These are phyloP conservation scores for Coemansia sp. DNA, from an alignment of 192 early-diverging fungal genomes.

Conservation along the genomic window DNA sequence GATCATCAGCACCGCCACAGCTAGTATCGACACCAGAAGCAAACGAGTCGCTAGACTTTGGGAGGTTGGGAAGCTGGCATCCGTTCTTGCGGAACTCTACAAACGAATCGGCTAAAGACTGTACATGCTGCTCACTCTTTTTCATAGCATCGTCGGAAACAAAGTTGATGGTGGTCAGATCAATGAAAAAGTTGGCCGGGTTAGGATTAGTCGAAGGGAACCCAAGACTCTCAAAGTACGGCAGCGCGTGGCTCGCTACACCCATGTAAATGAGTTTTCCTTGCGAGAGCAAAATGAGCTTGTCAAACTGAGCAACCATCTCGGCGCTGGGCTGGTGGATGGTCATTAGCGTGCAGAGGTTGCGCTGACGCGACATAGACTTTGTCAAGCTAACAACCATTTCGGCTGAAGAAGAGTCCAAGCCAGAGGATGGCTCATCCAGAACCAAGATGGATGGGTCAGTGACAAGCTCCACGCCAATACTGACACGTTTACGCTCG, in stretches of 20 bases:
- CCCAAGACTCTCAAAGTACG: conserved; percentile 49
- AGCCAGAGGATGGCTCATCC: conserved; percentile 60
- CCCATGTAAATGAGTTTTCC: conserved; percentile 64
- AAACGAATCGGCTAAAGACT: conserved; percentile 23
- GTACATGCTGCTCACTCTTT: conserved; percentile 35
- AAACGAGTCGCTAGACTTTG: conserved; percentile 4
- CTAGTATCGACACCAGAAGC: conserved; percentile 5
- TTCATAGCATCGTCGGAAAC: conserved; percentile 25
- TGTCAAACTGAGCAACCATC: conserved; percentile 74
- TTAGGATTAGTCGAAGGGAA: conserved; percentile 58
- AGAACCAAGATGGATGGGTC: conserved; percentile 54
- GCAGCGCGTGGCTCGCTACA: conserved; percentile 19
- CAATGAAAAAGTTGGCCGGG: conserved; percentile 65
- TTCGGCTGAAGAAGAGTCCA: conserved; percentile 62
- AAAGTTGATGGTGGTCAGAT: conserved; percentile 55
- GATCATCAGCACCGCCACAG: too few relatives aligned
- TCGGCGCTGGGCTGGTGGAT: conserved; percentile 88
- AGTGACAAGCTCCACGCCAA: conserved; percentile 46
- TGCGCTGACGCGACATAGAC: conserved; percentile 53
- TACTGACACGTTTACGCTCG: conserved; percentile 52
- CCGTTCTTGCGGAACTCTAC: conserved; percentile 8
- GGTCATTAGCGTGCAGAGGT: conserved; percentile 73
- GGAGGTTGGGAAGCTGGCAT: too few relatives aligned
- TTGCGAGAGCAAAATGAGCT: conserved; percentile 63
- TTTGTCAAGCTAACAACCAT: conserved; percentile 56